Evolutionary conservation across 2,329 filamentous ascomycete genomes (phyloP).

Genomic region (Hymenoscyphus scutula): DNA sequence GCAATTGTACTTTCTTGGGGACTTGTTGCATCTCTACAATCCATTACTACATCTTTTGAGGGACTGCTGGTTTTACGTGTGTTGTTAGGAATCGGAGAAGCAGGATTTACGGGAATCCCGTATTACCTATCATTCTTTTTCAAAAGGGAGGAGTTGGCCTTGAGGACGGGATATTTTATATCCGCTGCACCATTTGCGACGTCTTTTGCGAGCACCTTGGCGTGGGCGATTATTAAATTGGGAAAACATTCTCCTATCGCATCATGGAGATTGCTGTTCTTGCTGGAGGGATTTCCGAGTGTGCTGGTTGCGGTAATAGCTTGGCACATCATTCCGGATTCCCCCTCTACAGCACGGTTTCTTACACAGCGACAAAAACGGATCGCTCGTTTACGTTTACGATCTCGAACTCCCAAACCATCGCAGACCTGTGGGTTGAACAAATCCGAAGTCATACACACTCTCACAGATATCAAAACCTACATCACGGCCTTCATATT

Average conservation of each 20-base stretch:
- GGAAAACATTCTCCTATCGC: slow-evolving; percentile 66
- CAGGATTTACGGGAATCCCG: slow-evolving; percentile 62
- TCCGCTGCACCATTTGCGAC: slow-evolving; percentile 81
- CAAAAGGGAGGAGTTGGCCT: slow-evolving; percentile 70
- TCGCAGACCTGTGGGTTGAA: slow-evolving; percentile 43
- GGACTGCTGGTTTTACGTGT: slow-evolving; percentile 54
- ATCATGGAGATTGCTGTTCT: slow-evolving; percentile 81
- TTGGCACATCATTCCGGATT: slow-evolving; percentile 75
- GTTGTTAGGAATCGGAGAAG: slow-evolving; percentile 61
- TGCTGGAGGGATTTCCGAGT: slow-evolving; percentile 82
- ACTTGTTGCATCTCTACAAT: slow-evolving; percentile 71
- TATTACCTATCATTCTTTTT: slow-evolving; percentile 66
- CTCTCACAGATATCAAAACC: slow-evolving; percentile 63
- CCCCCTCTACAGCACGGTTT: slow-evolving; percentile 63
- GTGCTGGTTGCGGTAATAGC: slow-evolving; percentile 71
- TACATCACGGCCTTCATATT: slow-evolving; percentile 81
- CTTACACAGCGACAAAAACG: slow-evolving; percentile 62
- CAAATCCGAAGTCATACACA: slow-evolving; percentile 54
- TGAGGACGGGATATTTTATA: slow-evolving; percentile 82
- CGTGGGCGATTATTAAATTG: slow-evolving; percentile 72
- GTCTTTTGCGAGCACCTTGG: slow-evolving; percentile 75
- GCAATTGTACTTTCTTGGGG: slow-evolving; percentile 76
- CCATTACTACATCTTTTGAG: slow-evolving; percentile 61
- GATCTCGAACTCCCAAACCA: slow-evolving; percentile 31
- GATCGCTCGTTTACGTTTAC: slow-evolving; percentile 68